These are phyloP conservation scores for Neocatenulostroma microsporum DNA, from an alignment of 2,329 filamentous ascomycete species.

Conservation along the genomic window DNA sequence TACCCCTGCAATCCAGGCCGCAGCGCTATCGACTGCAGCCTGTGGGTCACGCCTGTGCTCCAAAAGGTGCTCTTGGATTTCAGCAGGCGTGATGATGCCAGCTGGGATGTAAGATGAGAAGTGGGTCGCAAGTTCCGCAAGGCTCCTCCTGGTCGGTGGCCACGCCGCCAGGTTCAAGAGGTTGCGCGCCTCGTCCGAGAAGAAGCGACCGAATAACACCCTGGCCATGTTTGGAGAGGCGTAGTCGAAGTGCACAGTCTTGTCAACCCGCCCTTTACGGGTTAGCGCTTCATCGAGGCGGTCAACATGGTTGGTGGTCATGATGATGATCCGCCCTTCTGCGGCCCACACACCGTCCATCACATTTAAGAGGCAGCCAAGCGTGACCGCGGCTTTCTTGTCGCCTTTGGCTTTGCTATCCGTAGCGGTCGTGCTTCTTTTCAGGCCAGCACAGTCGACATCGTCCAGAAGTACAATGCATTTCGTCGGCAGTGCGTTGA, in stretches of 20 bases:
- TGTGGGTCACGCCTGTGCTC: too few relatives aligned
- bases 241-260: not conserved
- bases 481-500: constrained; percentile 32
- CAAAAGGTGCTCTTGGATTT: too few relatives aligned
- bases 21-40: too few relatives aligned
- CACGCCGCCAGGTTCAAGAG: too few relatives aligned
- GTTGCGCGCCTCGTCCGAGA: too few relatives aligned
- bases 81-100: too few relatives aligned
- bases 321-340: constrained; percentile 68
- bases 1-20: too few relatives aligned
- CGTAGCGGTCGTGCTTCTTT: not conserved
- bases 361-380: constrained; percentile 70
- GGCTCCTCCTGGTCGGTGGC: too few relatives aligned
- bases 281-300: constrained; percentile 64
- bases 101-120: too few relatives aligned
- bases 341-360: constrained; percentile 72
- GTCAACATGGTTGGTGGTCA: constrained; percentile 70
- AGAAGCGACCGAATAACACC: not conserved
- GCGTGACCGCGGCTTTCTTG: constrained; percentile 18
- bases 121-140: too few relatives aligned
- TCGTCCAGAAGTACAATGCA: constrained; percentile 38
- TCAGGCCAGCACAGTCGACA: not conserved
- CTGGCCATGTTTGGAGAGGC: not conserved
- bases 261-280: constrained; percentile 60
- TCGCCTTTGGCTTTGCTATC: not conserved